Percentiles rank a stretch among this genome's conserved stretches.
Conservation (phyloP, 257 asterid genomes). For the Striga asiatica region DNA sequence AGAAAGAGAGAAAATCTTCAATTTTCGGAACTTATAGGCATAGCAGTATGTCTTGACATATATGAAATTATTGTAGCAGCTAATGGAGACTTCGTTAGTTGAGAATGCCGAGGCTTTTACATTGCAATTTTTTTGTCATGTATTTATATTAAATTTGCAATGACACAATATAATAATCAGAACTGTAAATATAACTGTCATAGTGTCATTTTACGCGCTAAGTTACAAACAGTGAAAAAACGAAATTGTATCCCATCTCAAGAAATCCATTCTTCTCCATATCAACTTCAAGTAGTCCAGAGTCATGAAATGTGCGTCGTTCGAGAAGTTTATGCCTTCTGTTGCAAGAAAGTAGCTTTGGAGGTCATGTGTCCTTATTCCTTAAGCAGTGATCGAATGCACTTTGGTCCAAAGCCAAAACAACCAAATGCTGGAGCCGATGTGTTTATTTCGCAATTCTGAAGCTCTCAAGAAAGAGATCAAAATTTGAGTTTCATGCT, state of each 20-base stretch:
- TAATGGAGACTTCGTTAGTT: too few relatives aligned
- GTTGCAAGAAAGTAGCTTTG: slow-evolving; percentile 42
- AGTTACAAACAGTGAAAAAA: slow-evolving; percentile 70
- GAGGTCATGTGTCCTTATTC: too few relatives aligned
- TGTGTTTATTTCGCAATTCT: slow-evolving; percentile 42
- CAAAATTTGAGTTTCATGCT: slow-evolving; percentile 52
- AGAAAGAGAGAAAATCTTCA: too few relatives aligned
- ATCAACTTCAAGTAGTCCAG: slow-evolving; percentile 46
- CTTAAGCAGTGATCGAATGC: slow-evolving; percentile 40
- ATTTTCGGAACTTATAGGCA: too few relatives aligned
- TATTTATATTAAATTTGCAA: too few relatives aligned
- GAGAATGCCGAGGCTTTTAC: too few relatives aligned
- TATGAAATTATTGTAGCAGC: too few relatives aligned
- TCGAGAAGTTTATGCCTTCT: slow-evolving; percentile 40
- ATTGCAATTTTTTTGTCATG: too few relatives aligned
- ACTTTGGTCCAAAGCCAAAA: slow-evolving; percentile 35
- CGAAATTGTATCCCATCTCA: slow-evolving; percentile 36
- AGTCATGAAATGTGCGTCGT: slow-evolving; percentile 39
- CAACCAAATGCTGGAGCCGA: slow-evolving; percentile 32
- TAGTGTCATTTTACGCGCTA: too few relatives aligned
- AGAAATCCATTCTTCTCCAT: slow-evolving; percentile 56
- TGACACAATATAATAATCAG: too few relatives aligned
- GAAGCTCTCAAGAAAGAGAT: slow-evolving; percentile 52
- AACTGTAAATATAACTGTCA: too few relatives aligned
- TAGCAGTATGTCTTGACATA: too few relatives aligned